These are phyloP conservation scores for Funneliformis caledonium DNA, from an alignment of 371 early-diverging fungal species.

Conservation along the genomic window DNA sequence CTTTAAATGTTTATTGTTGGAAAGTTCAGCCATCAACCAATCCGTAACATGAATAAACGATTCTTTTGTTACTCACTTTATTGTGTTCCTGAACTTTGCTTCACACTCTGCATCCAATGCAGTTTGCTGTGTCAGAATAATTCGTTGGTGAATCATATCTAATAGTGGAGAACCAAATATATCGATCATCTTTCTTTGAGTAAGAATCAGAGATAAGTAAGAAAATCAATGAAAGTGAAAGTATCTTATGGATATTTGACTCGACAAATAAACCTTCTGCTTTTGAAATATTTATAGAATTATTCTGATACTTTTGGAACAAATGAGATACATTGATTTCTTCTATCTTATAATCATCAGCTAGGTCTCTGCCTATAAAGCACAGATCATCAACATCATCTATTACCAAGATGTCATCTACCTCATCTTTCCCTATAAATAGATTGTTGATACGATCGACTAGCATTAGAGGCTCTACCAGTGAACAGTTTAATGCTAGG, in stretches of 20 bases:
- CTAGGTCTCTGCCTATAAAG: constrained; percentile 11
- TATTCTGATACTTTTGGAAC: constrained; percentile 26
- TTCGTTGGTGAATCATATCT: constrained; percentile 26
- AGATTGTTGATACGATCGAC: too few species aligned
- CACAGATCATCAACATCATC: constrained; percentile 9
- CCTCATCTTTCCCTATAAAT: neutral
- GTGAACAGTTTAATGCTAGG: too few species aligned
- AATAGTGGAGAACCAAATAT: neutral
- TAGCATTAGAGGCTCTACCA: too few species aligned
- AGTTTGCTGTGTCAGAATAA: neutral
- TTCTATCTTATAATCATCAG: constrained; percentile 26
- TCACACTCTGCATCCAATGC: constrained; percentile 22
- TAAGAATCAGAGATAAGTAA: constrained; percentile 18
- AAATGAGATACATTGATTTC: constrained; percentile 28
- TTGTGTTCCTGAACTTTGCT: constrained; percentile 17
- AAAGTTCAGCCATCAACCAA: constrained; percentile 8
- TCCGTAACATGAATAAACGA: neutral
- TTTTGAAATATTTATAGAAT: constrained; percentile 29
- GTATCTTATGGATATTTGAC: constrained; percentile 31
- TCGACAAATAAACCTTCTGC: constrained; percentile 23
- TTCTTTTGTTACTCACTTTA: constrained; percentile 14
- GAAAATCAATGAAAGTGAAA: constrained; percentile 31
- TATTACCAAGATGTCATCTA: neutral
- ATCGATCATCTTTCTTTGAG: constrained; percentile 21
- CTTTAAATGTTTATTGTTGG: too few species aligned